Percentiles rank a stretch among this genome's conserved stretches.
phyloP scores from a whole-genome alignment of 331 rosid genomes.

The Pyrus hybrid region DNA sequence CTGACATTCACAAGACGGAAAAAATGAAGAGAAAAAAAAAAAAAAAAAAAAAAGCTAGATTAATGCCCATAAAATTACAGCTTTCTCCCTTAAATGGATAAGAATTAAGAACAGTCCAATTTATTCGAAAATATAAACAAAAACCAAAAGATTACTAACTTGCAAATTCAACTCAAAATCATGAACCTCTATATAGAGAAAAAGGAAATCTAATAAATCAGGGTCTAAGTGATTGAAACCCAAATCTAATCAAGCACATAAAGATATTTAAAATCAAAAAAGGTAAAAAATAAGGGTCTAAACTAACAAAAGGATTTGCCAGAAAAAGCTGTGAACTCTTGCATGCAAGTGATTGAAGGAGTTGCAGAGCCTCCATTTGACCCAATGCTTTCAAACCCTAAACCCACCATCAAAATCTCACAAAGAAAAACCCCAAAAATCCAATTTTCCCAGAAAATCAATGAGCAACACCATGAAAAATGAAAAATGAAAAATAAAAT shows the following conservation, averaged over 20 bases:
- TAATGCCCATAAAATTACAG: not conserved
- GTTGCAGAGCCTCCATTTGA: not conserved
- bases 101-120: not conserved
- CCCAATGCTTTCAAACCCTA: conserved; percentile 11
- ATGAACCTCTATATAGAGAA: not conserved
- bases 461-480: not conserved
- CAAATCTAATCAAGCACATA: not conserved
- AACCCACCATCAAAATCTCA: conserved; percentile 7
- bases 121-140: not conserved
- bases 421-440: not conserved
- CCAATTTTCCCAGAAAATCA: conserved; percentile 3
- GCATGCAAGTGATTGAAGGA: conserved; percentile 4
- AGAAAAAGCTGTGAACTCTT: not conserved
- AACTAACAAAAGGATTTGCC: not conserved
- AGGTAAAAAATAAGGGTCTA: not conserved
- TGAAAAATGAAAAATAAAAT: not conserved
- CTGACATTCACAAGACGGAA: not conserved
- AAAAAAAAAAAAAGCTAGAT: not conserved
- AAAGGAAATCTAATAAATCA: not conserved
- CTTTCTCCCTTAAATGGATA: not conserved
- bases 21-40: not conserved
- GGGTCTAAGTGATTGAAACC: not conserved
- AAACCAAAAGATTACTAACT: not conserved
- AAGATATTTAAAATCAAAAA: not conserved
- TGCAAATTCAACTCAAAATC: not conserved